A percentile compares a stretch with the other conserved stretches of the same genome.
Evolutionary conservation across 768 basidiomycete genomes (phyloP).

Genomic region (Nevesoporus exiguus): DNA sequence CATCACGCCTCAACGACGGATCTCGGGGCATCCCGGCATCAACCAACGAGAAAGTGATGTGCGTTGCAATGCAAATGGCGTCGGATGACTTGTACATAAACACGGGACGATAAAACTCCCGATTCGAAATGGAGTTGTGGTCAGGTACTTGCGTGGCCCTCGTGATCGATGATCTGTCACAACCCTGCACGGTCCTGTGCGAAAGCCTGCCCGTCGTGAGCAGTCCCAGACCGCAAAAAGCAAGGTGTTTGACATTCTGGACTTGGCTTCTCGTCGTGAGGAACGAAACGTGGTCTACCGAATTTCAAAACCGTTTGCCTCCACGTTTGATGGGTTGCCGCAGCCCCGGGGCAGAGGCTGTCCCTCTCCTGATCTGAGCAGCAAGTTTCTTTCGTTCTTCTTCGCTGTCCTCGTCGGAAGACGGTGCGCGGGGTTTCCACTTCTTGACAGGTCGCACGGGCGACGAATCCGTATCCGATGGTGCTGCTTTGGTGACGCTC

Average conservation of each 20-base stretch:
- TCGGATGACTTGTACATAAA: neutral
- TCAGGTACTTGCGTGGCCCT: conserved; percentile 2
- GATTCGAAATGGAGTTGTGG: neutral
- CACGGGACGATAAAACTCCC: neutral
- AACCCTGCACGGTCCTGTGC: conserved; percentile 10
- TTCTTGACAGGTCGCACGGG: conserved; percentile 50
- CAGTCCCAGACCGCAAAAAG: neutral
- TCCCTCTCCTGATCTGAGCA: conserved; percentile 40
- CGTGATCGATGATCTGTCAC: conserved; percentile 1
- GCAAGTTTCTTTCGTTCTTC: conserved; percentile 44
- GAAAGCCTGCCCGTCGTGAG: neutral
- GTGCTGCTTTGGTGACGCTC: conserved; percentile 22
- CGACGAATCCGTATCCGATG: conserved; percentile 50
- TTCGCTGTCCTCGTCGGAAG: conserved; percentile 60
- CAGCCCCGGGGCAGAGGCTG: conserved; percentile 45
- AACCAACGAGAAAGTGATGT: neutral
- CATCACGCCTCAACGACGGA: neutral
- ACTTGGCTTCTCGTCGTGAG: neutral
- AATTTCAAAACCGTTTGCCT: conserved; percentile 64
- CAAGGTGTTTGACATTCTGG: neutral
- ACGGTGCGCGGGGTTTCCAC: conserved; percentile 34
- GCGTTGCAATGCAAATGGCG: neutral
- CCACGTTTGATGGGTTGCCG: conserved; percentile 76
- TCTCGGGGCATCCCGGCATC: neutral
- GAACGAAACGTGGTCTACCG: neutral